Percentiles rank a stretch among this genome's conserved stretches.
These are phyloP conservation scores for Dunaliella sp. DNA, from an alignment of 139 green algal species.

Conservation along the genomic window DNA sequence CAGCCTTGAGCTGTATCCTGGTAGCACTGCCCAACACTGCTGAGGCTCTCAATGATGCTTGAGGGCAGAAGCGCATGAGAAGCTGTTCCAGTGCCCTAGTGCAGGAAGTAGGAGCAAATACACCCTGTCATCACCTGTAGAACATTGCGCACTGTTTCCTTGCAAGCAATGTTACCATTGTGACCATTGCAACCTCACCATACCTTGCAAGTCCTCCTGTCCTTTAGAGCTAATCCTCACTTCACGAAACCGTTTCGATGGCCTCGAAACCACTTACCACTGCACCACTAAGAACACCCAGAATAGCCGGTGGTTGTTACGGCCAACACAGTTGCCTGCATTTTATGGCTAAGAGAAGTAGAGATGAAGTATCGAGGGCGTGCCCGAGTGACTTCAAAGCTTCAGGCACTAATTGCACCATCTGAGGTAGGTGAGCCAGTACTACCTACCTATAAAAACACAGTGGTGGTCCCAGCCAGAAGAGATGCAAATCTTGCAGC, in stretches of 20 bases:
- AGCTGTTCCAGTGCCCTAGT: not conserved
- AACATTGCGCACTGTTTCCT: no score
- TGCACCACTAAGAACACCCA: not conserved
- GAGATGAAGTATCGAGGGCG: not conserved
- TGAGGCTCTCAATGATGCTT: not conserved
- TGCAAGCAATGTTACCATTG: no score
- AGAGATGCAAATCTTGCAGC: not conserved
- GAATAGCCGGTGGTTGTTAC: not conserved
- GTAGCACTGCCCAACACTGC: no score
- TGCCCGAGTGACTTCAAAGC: not conserved
- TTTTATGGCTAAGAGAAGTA: no score
- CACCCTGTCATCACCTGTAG: no score
- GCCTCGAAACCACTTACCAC: not conserved
- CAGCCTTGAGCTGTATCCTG: no score
- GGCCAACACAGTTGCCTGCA: conserved; percentile 2
- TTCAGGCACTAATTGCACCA: not conserved
- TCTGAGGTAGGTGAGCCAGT: not conserved
- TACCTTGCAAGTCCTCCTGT: not conserved
- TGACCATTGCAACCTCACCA: not conserved
- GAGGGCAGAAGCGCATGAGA: not conserved
- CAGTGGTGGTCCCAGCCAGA: not conserved
- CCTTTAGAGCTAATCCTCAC: not conserved
- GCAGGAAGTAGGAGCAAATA: not conserved
- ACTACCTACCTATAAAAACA: conserved; percentile 3
- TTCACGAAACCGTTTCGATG: not conserved